Evolutionary conservation across 2,329 filamentous ascomycete genomes (phyloP).

Genomic region (Coniochaeta sp.): DNA sequence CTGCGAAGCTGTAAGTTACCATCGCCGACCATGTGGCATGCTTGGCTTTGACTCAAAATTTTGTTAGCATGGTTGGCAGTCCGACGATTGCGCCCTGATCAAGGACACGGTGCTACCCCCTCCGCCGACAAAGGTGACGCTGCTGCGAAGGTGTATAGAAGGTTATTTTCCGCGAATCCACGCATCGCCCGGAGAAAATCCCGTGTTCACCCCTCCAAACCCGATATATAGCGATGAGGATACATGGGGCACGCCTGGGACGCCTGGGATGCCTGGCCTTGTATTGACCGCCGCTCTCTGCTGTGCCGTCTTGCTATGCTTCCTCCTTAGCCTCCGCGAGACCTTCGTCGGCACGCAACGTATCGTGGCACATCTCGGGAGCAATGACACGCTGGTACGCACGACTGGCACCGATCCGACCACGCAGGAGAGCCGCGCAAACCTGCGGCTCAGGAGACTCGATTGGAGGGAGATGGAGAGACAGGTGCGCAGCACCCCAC

Average conservation of each 20-base stretch:
- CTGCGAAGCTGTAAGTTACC: conserved; percentile 8
- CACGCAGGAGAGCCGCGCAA: not conserved
- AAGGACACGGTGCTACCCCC: not conserved
- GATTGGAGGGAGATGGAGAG: not conserved
- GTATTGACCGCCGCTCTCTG: not conserved
- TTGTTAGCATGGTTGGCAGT: not conserved
- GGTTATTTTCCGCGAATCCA: not conserved
- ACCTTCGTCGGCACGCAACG: not conserved
- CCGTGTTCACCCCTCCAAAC: no score
- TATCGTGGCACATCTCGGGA: no score
- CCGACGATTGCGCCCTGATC: not conserved
- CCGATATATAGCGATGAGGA: no score
- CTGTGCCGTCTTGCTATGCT: not conserved
- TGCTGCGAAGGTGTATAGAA: not conserved
- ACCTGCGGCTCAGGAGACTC: not conserved
- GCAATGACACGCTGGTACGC: no score
- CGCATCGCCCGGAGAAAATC: no score
- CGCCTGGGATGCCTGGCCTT: not conserved
- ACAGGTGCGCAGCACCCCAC: not conserved
- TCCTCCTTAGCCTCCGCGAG: not conserved
- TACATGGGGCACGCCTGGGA: no score
- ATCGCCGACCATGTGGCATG: not conserved
- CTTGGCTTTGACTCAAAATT: not conserved
- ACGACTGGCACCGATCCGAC: not conserved
- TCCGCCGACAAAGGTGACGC: not conserved